Base-by-base conservation (phyloP, 2,329 filamentous ascomycete genomes). In the Pyrenochaeta sp. region DNA sequence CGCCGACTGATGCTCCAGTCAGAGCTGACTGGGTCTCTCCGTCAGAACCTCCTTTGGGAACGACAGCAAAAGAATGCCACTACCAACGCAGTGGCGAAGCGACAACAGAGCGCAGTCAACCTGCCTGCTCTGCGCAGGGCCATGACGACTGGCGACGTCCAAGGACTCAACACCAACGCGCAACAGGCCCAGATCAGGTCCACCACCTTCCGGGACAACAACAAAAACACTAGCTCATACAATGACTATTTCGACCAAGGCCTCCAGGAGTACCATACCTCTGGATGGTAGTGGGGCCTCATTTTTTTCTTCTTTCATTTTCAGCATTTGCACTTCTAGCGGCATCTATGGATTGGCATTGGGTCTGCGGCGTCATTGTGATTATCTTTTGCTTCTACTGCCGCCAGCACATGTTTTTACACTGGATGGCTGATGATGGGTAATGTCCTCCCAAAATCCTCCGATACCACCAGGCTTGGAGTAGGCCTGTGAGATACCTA, bases 1-100 rank as follows among this genome's bases (percentile, higher is more conserved):
- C 87, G 95, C 45, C 87, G 93, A 56, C 96, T 97, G 77, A 99
- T 99, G 95, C 84, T 99, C 51, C 90, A 91, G 7, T 96, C 91
- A 0, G 95, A 99, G 79, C 82, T 99, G 49, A 97, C 94, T 2
- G 92, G 97, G 74, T 96, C 92, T 18, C 87, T 99, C 3, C 87
- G 95, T 18, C 90, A 92, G 65, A 91, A 97, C 67, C 87, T 99
- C 14, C 85, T 98, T 14, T 96, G 92, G 90, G 95, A 99, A 75
- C 89, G 95, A 46, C 92, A 96, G 71, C 94, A 98, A 72, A 96
- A 95, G 83, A 92, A 91, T 54, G 90, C 90, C 30, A 94, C 92
- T 7, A 91, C 89, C 67, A 93, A 94, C 60, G 92, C 93, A 1
- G 91, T 94, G 49, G 83, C 97, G 52, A 96, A 97, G 82, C 87